Evolutionary conservation across 805 yeast genomes (phyloP).

Genomic region (Metschnikowia reukaufii): DNA sequence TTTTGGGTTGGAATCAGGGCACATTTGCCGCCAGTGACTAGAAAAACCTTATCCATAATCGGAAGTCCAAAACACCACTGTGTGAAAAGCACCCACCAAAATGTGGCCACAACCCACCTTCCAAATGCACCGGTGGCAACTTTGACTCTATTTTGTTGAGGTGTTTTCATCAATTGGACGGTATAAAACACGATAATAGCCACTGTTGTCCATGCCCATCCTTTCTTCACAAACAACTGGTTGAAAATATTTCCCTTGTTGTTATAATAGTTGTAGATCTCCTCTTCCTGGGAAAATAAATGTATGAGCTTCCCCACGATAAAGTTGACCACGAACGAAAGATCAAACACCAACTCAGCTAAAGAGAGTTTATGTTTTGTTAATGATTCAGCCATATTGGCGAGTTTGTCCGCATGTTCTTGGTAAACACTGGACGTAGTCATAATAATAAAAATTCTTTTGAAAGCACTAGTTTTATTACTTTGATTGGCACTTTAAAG

Average conservation of each 20-base stretch:
- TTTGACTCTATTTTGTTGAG: not conserved
- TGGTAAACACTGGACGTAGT: conserved; percentile 4
- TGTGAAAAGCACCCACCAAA: conserved; percentile 84
- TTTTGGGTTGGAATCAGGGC: conserved; percentile 21
- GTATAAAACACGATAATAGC: conserved; percentile 29
- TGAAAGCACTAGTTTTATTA: no score
- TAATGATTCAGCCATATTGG: not conserved
- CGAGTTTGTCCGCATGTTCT: conserved; percentile 6
- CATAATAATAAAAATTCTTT: no score
- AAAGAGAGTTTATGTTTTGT: conserved; percentile 16
- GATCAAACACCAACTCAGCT: conserved; percentile 29
- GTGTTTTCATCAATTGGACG: conserved; percentile 6
- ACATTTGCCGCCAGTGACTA: conserved; percentile 83
- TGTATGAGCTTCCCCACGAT: conserved; percentile 53
- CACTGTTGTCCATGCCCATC: conserved; percentile 86
- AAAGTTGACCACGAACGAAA: conserved; percentile 43
- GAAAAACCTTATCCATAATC: conserved; percentile 81
- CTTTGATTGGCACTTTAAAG: no score
- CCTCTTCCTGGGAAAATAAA: conserved; percentile 44
- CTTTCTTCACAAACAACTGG: conserved; percentile 74
- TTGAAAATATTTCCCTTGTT: conserved; percentile 72
- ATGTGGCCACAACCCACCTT: conserved; percentile 56
- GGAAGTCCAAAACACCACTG: conserved; percentile 88
- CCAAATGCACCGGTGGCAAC: conserved; percentile 23
- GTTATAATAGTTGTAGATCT: conserved; percentile 50